phyloP scores from a whole-genome alignment of 1,284 basidiomycete genomes.

The Ustilago crameri region DNA sequence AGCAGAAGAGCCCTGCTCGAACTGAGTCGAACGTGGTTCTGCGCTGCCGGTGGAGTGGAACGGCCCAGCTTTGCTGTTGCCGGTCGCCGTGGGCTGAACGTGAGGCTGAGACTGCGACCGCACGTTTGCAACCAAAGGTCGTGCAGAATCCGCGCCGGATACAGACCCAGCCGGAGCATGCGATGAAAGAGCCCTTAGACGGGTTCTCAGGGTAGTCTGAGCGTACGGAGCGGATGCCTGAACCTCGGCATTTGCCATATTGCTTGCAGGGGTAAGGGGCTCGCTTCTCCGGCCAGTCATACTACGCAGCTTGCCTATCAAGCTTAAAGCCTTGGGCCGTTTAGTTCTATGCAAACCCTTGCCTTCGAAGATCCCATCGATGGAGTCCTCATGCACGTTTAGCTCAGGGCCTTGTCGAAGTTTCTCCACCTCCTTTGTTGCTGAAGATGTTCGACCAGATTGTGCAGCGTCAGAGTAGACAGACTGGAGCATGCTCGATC shows the following conservation, averaged over 20 bases:
- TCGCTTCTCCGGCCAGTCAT: not conserved
- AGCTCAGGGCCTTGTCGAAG: slow-evolving; percentile 12
- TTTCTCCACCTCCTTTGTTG: slow-evolving; percentile 13
- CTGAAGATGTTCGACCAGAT: slow-evolving; percentile 2
- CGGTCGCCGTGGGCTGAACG: too few species aligned
- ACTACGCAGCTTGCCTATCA: slow-evolving; percentile 19
- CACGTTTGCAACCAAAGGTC: too few species aligned
- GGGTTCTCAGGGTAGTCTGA: too few species aligned
- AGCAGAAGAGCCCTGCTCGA: too few species aligned
- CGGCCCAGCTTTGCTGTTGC: too few species aligned
- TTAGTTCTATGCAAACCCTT: not conserved
- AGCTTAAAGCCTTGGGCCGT: slow-evolving; percentile 13
- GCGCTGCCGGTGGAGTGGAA: too few species aligned
- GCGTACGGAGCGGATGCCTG: too few species aligned
- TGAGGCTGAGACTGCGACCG: too few species aligned
- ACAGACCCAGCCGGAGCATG: not conserved
- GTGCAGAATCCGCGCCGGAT: too few species aligned
- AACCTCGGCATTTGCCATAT: too few species aligned
- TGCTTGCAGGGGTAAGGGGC: not conserved
- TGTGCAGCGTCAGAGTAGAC: slow-evolving; percentile 5
- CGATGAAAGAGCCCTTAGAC: too few species aligned
- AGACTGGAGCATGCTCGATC: slow-evolving; percentile 9
- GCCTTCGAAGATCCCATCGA: slow-evolving; percentile 9
- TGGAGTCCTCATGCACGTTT: slow-evolving; percentile 4
- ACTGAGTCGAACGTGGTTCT: too few species aligned